Evolutionary conservation across 2,329 filamentous ascomycete species (phyloP), one percentile per base, ranked within the genome.

Genomic region (Xenoacremonium recifei): DNA sequence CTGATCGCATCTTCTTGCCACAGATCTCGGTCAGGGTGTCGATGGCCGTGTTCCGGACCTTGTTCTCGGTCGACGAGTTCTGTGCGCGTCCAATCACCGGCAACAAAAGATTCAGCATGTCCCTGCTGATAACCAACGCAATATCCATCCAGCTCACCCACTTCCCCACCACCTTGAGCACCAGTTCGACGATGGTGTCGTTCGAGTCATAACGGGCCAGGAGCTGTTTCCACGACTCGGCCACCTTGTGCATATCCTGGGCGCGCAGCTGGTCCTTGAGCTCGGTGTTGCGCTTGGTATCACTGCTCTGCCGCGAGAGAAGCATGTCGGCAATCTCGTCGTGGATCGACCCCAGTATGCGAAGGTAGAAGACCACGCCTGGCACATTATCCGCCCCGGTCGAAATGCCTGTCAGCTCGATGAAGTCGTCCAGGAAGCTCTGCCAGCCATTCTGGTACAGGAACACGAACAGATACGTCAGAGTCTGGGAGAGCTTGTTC

Each of bases 131-230:
- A 33, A 99, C 84, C 43, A 99, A 75, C 37, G 87, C 87, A 57
- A 99, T 97, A 61, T 97, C 93, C 59, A 95, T 95, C 93, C 93
- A 99, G 76, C 90, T 95, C 47, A 96, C 90, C 92, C 93, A 99
- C 64, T 92, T 93, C 27, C 89, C 90, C 51, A 99, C 82, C n/a
- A 90, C 86, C 67, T 86, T 89, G 39, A 99, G 76, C 55, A 88
- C 91, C 76, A 95, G 84, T 64, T 96, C 90, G 32, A 95, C 78
- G 44, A 97, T 78, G 31, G 70, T 64, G 59, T 90, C 84, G 53
- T 86, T 80, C 59, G 79, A 79, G 52, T 77, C 75, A 77, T 91
- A 97, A 57, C 85, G 81, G 10, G 81, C 76, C 41, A 99, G 76
- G 33, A 99, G 85, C 59, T 95, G 87, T 65, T 93, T 88, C 93